These are phyloP conservation scores for Cladorrhinum sp. DNA, from an alignment of 2,329 filamentous ascomycete genomes.

Conservation along the genomic window DNA sequence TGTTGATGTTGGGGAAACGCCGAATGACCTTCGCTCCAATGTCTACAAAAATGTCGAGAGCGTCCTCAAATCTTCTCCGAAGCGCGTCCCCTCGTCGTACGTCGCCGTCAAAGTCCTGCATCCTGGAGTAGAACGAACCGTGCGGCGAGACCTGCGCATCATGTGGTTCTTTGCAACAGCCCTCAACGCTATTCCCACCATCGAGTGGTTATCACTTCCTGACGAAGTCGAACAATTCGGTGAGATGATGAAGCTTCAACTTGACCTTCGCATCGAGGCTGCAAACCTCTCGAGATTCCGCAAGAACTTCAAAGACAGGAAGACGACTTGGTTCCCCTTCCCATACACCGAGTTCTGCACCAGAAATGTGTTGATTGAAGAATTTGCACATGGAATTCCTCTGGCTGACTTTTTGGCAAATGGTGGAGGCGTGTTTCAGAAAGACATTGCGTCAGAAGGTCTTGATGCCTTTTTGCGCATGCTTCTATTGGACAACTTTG, in stretches of 20 bases:
- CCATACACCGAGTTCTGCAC: slow-evolving; percentile 92
- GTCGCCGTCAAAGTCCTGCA: slow-evolving; percentile 97
- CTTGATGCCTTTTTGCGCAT: slow-evolving; percentile 95
- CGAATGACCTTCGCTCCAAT: slow-evolving; percentile 55
- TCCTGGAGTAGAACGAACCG: slow-evolving; percentile 82
- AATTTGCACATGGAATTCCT: slow-evolving; percentile 93
- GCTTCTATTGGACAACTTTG: slow-evolving; percentile 95
- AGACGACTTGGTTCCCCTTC: slow-evolving; percentile 95
- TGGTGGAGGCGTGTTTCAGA: slow-evolving; percentile 87
- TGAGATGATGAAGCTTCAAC: slow-evolving; percentile 97
- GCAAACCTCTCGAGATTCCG: slow-evolving; percentile 87
- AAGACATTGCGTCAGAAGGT: slow-evolving; percentile 91
- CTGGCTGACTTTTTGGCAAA: slow-evolving; percentile 86
- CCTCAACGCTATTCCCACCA: slow-evolving; percentile 85
- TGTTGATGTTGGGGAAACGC: slow-evolving; percentile 49
- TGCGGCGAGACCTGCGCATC: slow-evolving; percentile 86
- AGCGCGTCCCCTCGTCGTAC: slow-evolving; percentile 82
- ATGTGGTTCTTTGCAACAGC: slow-evolving; percentile 87
- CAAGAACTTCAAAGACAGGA: slow-evolving; percentile 82
- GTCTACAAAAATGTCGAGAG: slow-evolving; percentile 80
- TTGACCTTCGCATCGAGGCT: slow-evolving; percentile 91
- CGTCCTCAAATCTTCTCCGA: slow-evolving; percentile 80
- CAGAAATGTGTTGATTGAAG: slow-evolving; percentile 86
- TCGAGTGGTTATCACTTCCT: slow-evolving; percentile 94
- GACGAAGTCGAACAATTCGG: slow-evolving; percentile 94